These are phyloP conservation scores for Casuarina glauca DNA, from an alignment of 306 rosid genomes.

Conservation along the genomic window DNA sequence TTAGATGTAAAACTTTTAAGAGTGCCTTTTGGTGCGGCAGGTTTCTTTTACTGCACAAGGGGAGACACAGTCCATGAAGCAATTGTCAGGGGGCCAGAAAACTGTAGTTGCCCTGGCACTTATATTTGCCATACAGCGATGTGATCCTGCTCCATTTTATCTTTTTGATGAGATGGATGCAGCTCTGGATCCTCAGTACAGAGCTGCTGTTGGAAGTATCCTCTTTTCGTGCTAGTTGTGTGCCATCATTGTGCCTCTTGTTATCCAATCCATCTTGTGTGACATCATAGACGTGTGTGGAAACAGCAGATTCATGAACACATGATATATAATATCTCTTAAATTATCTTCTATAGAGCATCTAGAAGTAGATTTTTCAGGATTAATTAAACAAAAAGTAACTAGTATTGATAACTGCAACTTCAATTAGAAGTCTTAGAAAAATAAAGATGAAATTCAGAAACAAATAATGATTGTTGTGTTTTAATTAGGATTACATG, in stretches of 20 bases:
- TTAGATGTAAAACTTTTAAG: constrained; percentile 2
- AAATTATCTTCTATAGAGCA: neutral
- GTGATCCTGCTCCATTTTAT: constrained; percentile 99
- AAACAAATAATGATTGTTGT: neutral
- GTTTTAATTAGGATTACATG: neutral
- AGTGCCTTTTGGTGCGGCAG: constrained; percentile 42
- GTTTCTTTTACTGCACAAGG: constrained; percentile 99
- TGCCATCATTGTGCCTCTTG: constrained; percentile 13
- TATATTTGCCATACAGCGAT: constrained; percentile 97
- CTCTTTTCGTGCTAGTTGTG: constrained; percentile 28
- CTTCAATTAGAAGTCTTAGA: neutral
- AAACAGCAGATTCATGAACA: neutral
- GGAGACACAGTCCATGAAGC: constrained; percentile 98
- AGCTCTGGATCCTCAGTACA: constrained; percentile 96
- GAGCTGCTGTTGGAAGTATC: constrained; percentile 99
- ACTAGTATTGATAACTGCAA: neutral
- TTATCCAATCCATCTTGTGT: constrained; percentile 9
- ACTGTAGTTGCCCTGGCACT: constrained; percentile 98
- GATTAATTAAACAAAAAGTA: neutral
- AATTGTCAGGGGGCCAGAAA: constrained; percentile 97
- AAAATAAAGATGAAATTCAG: neutral
- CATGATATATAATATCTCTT: neutral
- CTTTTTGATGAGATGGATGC: constrained; percentile 98
- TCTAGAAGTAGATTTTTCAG: neutral
- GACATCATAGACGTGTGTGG: neutral